Evolutionary conservation across 2,329 filamentous ascomycete species (phyloP), one percentile per base, ranked within the genome.

Genomic region (Fusarium cyanostomum): DNA sequence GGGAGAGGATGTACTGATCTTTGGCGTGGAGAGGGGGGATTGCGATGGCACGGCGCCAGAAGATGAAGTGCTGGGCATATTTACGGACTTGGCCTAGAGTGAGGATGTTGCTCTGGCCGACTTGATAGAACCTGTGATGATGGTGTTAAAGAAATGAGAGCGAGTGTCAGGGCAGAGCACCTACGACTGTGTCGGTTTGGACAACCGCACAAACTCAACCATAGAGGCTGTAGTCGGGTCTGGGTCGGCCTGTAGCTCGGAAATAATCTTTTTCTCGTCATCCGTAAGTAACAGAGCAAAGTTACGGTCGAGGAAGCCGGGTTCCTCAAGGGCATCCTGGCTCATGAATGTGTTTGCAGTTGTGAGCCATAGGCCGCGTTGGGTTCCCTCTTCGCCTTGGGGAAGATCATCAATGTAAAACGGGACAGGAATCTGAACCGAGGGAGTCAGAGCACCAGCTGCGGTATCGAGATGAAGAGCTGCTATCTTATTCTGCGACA

Each of bases 11-110:
- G 75, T 98, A 99, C 10, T 89, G 90, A 73, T 98, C 94, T 43
- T 94, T 86, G 38, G 91, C 90, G 72, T 97, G 93, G 7, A 99
- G 85, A 0, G 95, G 95, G 5, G 92, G 91, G 35, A 98, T 94
- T 13, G 94, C 90, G 59, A 96, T 91, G 42, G 94, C 95, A 55
- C 94, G 90, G 21, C 95, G 89, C 94, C 94, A 98, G 78, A 96
- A 96, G 60, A 98, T 93, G 62, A 99, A 89, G 78, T 98, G 95
- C 56, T 92, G 91, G 9, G 94, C 93, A 62, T 96, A 91, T 68
- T 92, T 89, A 63, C 94, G 90, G 62, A 98, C 90, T 67, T 96
- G 92, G 28, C 87, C 84, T 2, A 95, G 83, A 4, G 90, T 88
- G 49, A 98, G 89, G 16, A 89, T 85, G 48, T 90, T 87, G 65